These are phyloP conservation scores for Fusarium anthophilum DNA, from an alignment of 2,329 filamentous ascomycete species.

Conservation along the genomic window DNA sequence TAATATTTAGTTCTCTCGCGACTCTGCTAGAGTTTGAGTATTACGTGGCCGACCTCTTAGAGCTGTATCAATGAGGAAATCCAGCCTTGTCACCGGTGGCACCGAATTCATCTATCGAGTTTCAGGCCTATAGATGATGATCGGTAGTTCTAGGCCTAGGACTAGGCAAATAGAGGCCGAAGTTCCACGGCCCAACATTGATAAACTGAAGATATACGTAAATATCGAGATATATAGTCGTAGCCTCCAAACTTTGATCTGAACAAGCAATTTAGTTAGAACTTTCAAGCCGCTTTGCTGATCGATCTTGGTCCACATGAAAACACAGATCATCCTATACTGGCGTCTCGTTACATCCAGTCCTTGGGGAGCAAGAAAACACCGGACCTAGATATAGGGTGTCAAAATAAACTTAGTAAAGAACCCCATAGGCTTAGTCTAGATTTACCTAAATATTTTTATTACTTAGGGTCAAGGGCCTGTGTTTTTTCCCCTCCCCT, in stretches of 20 bases:
- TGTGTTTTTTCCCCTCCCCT: no score
- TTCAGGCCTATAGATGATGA: slow-evolving; percentile 5
- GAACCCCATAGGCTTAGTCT: no score
- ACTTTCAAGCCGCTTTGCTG: background rate
- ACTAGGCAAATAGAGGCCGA: background rate
- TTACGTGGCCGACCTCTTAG: slow-evolving; percentile 10
- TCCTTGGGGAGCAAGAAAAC: no score
- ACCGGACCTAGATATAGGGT: no score
- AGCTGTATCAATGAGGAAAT: background rate
- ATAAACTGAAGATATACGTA: background rate
- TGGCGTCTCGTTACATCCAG: background rate
- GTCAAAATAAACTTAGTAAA: no score
- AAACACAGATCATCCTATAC: background rate
- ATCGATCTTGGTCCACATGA: background rate
- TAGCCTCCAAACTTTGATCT: slow-evolving; percentile 11
- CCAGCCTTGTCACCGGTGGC: slow-evolving; percentile 21
- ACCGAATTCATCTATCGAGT: slow-evolving; percentile 30
- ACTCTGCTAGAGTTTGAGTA: background rate
- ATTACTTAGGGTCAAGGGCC: no score
- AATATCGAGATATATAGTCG: background rate
- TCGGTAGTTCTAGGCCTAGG: slow-evolving; percentile 4
- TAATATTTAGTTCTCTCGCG: background rate
- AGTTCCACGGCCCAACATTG: background rate
- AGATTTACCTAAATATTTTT: no score
- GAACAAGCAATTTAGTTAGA: slow-evolving; percentile 9